Conservation (phyloP, 2,329 filamentous ascomycete species). For the Apiospora saccharicola region DNA sequence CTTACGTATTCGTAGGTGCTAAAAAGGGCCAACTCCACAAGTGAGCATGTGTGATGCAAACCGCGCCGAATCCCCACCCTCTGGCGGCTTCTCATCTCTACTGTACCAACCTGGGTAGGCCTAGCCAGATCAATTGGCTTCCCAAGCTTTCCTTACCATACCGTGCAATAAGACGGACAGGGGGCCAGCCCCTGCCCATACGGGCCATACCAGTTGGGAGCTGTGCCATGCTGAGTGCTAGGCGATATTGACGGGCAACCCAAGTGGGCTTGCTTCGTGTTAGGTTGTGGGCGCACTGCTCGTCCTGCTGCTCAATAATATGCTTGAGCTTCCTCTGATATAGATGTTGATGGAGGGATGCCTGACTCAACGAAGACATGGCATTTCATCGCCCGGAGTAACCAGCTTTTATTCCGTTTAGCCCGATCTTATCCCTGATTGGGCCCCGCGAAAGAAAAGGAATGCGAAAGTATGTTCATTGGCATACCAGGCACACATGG, state of each 20-base stretch:
- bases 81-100: conserved; percentile 12
- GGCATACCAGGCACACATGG: background rate
- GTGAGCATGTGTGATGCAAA: conserved; percentile 19
- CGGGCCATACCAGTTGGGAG: background rate
- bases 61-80: conserved; percentile 10
- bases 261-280: conserved; percentile 1
- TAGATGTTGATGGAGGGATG: conserved; percentile 20
- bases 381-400: conserved; percentile 10
- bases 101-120: conserved; percentile 7
- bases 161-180: background rate
- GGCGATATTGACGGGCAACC: conserved; percentile 1
- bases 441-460: conserved; percentile 8
- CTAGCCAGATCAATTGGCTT: background rate
- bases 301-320: background rate
- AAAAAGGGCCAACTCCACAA: conserved; percentile 2
- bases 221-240: background rate
- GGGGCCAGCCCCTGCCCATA: background rate
- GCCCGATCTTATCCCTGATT: background rate
- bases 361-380: conserved; percentile 14
- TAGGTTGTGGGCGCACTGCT: background rate
- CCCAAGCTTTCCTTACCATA: background rate
- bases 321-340: conserved; percentile 20
- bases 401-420: background rate
- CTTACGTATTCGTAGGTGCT: conserved; percentile 11
- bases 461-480: background rate